Evolutionary conservation across 108 stramenopile species (phyloP).

Genomic region (Nannochloropsis gaditana): DNA sequence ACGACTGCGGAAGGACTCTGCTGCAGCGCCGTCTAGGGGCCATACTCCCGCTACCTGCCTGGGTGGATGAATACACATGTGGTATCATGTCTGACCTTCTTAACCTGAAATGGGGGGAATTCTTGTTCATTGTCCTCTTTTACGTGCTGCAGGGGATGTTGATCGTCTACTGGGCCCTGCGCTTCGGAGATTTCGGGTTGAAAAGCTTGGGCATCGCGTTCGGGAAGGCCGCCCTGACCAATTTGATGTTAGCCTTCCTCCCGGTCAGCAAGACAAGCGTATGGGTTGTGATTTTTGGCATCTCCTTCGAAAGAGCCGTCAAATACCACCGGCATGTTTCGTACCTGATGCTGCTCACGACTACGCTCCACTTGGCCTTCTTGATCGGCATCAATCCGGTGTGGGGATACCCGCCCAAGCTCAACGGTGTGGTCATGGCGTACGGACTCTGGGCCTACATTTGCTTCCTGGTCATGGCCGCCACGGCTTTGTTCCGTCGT

Average conservation of each 20-base stretch:
- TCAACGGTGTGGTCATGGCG: not conserved
- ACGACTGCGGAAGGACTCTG: not conserved
- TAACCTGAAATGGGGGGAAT: not conserved
- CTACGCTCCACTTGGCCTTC: not conserved
- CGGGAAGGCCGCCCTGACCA: not conserved
- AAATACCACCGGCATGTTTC: not conserved
- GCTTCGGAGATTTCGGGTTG: not conserved
- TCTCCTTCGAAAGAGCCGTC: not conserved
- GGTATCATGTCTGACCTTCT: not conserved
- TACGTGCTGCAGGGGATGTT: not conserved
- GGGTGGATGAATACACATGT: not conserved
- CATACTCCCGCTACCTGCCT: not conserved
- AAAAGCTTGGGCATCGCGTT: not conserved
- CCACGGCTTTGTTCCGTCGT: not conserved
- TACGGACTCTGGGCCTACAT: not conserved
- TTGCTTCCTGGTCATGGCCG: not conserved
- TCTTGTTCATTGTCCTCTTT: not conserved
- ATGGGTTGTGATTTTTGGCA: not conserved
- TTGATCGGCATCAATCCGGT: not conserved
- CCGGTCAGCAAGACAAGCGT: not conserved
- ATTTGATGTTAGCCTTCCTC: not conserved
- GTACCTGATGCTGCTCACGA: not conserved
- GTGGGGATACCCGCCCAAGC: not conserved
- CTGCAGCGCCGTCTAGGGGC: not conserved
- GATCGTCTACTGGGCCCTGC: not conserved